Evolutionary conservation across 257 asterid genomes (phyloP).

Genomic region (Solanum pinnatisectum): DNA sequence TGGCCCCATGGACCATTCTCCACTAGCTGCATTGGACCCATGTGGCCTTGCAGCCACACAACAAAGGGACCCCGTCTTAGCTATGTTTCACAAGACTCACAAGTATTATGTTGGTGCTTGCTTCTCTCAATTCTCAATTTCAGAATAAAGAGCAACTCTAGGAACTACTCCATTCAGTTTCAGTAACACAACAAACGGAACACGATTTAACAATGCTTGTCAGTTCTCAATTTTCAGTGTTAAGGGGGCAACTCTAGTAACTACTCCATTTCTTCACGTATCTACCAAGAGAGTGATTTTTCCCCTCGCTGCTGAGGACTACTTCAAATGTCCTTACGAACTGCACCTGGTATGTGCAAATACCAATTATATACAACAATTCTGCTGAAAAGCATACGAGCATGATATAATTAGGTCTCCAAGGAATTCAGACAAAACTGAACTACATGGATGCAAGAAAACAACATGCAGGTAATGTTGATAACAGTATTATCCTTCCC

Average conservation of each 20-base stretch:
- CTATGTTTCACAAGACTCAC: conserved; percentile 54
- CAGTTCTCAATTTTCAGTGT: background rate
- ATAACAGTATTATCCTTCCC: background rate
- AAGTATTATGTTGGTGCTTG: conserved; percentile 12
- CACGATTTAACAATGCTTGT: conserved; percentile 69
- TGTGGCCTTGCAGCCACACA: conserved; percentile 99
- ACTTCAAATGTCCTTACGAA: background rate
- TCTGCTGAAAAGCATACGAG: background rate
- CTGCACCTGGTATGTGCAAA: background rate
- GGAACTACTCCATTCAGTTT: conserved; percentile 20
- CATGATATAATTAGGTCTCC: background rate
- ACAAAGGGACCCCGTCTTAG: conserved; percentile 99
- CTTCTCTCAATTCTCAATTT: conserved; percentile 4
- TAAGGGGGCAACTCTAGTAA: background rate
- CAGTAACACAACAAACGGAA: conserved; percentile 97
- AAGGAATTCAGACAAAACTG: background rate
- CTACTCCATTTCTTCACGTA: background rate
- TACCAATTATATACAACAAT: background rate
- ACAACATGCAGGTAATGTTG: background rate
- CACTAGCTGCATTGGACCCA: conserved; percentile 74
- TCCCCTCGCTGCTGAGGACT: background rate
- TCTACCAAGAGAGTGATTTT: background rate
- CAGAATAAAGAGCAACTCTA: background rate
- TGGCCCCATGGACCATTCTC: conserved; percentile 95
- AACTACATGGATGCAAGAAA: background rate